Base-by-base conservation (phyloP, 108 stramenopile species). In the Cyclotella baltica region DNA sequence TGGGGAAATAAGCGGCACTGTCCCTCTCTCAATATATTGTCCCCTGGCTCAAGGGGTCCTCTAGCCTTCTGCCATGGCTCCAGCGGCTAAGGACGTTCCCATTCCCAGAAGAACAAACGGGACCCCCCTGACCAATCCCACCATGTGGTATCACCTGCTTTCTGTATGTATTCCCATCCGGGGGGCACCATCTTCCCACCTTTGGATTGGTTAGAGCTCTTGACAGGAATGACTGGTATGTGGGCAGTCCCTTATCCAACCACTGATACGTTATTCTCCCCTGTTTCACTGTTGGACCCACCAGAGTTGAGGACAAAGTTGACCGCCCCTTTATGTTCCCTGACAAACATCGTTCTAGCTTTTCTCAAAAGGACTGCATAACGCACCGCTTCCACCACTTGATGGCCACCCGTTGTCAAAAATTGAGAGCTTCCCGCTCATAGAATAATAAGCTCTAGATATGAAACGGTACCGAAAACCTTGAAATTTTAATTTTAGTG, bases 101-200 rank as follows among this genome's bases (percentile, higher is more conserved):
- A 83, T 31, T 70, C 71, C 86, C 86, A 87, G 50, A 83, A 83
- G 30, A 87, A 62, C 15, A 56, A 62, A 0, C 43, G 9, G 31
- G 72, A 82, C 0, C 86, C 86, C 19, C 19, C 74, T 36, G 47
- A 16, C 85, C 85, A 86, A 2, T 86, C 77, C 70, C 75, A 86
- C 81, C 81, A 86, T 1, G 72, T 34, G 5, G 72, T 51, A 16
- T 62, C 27, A 2, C 25, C 48, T 0, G 34, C 37, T 0, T 77
- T 78, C 28, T 22, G 0, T 6, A 87, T 40, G 22, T 56, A 73
- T 53, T 80, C 82, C 15, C 40, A 16, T 8, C 34, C 67, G 28
- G 34, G 40, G 36, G 22, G 38, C 18, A 52, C 35, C 29, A 50
- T 13, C 28, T 25, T 4, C 27, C 6, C 5, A 30, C 9, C 6